phyloP scores from a whole-genome alignment of 345 rosid genomes.

The Mangifera indica region DNA sequence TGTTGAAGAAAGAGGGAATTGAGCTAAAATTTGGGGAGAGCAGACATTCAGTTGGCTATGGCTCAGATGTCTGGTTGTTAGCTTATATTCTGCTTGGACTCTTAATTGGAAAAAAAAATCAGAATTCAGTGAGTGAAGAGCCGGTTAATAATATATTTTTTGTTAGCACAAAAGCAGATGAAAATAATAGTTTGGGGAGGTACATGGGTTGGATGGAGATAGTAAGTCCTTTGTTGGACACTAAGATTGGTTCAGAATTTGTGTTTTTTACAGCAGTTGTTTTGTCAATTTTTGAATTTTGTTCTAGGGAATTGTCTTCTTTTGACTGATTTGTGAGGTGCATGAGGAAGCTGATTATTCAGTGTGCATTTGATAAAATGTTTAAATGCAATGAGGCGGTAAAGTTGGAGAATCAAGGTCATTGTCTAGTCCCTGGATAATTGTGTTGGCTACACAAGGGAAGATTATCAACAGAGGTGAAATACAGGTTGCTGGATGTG shows the following conservation, averaged over 20 bases:
- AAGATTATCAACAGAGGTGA: conserved; percentile 24
- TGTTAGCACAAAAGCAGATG: conserved; percentile 24
- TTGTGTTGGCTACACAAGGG: conserved; percentile 32
- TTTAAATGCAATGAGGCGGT: conserved; percentile 23
- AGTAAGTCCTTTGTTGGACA: conserved; percentile 31
- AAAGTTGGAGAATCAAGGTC: conserved; percentile 29
- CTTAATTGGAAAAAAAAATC: conserved; percentile 49
- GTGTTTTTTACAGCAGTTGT: conserved; percentile 37
- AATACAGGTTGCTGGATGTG: conserved; percentile 22
- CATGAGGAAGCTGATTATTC: conserved; percentile 52
- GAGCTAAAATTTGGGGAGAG: conserved; percentile 22
- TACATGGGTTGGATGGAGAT: conserved; percentile 44
- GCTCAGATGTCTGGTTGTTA: conserved; percentile 76
- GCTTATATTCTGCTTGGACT: conserved; percentile 57
- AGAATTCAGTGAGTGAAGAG: conserved; percentile 40
- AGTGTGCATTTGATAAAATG: conserved; percentile 32
- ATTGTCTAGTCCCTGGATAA: conserved; percentile 57
- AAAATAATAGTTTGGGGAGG: conserved; percentile 30
- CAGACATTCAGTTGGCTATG: conserved; percentile 28
- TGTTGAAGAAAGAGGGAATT: conserved; percentile 40
- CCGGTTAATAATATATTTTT: conserved; percentile 33
- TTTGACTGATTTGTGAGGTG: conserved; percentile 55
- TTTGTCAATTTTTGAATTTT: conserved; percentile 55
- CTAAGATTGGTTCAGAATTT: conserved; percentile 37
- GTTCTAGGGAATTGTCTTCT: conserved; percentile 57